Conservation (phyloP, 1,139 yeast genomes). For the Sugiyamaella sp. region DNA sequence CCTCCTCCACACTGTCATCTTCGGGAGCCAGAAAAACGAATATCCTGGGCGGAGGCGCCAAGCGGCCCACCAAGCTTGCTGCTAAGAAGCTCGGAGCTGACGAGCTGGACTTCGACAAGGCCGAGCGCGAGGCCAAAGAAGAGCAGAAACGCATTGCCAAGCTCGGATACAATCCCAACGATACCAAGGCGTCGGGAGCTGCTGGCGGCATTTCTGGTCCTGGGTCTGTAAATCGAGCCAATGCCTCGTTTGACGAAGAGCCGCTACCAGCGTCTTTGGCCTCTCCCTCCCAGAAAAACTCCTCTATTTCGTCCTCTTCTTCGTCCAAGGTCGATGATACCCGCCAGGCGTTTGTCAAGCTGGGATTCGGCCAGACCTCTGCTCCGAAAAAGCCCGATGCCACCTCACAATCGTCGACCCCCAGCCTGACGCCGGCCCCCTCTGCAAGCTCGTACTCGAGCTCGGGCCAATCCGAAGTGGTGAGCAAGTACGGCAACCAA, state of each 20-base stretch:
- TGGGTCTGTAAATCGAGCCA: constrained; percentile 37
- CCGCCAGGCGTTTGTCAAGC: constrained; percentile 34
- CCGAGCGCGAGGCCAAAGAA: constrained; percentile 81
- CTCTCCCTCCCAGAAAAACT: constrained; percentile 19
- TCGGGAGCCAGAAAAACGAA: constrained; percentile 33
- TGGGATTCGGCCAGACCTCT: constrained; percentile 47
- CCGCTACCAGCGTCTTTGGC: constrained; percentile 27
- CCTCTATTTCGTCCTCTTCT: neutral
- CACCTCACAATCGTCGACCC: constrained; percentile 26
- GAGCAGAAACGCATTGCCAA: constrained; percentile 76
- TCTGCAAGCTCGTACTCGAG: constrained; percentile 47
- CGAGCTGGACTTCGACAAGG: constrained; percentile 87
- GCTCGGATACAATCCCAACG: constrained; percentile 71
- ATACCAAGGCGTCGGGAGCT: constrained; percentile 43
- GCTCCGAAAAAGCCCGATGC: constrained; percentile 31
- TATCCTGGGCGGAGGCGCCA: constrained; percentile 35
- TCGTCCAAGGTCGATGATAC: constrained; percentile 31
- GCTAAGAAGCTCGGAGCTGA: constrained; percentile 54
- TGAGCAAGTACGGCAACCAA: constrained; percentile 78
- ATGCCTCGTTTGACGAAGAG: constrained; percentile 12
- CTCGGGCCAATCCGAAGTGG: constrained; percentile 39
- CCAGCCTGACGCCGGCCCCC: constrained; percentile 38
- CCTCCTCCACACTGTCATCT: constrained; percentile 33
- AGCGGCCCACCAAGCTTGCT: constrained; percentile 40
- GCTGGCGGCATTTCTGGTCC: constrained; percentile 40